Percentiles rank a stretch among this genome's conserved stretches.
phyloP scores from a whole-genome alignment of 1,284 basidiomycete species.

The Exobasidium rhododendri region DNA sequence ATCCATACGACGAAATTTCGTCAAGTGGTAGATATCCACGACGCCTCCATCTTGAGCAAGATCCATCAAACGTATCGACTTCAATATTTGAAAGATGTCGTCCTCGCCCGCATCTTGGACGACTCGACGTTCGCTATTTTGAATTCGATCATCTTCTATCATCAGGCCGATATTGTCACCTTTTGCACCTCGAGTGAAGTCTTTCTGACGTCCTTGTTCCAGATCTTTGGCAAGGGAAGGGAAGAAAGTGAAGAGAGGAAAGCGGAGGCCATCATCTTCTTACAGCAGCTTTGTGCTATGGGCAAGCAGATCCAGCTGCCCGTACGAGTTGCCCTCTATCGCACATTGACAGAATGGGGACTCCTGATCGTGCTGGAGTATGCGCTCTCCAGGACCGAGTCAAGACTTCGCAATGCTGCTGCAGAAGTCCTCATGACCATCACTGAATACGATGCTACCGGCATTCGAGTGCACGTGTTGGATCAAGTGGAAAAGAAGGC shows the following conservation, averaged over 20 bases:
- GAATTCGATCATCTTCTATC: slow-evolving; percentile 96
- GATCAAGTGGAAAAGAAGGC: slow-evolving; percentile 64
- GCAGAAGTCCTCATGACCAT: slow-evolving; percentile 83
- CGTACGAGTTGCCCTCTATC: slow-evolving; percentile 80
- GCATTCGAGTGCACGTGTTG: slow-evolving; percentile 77
- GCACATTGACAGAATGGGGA: slow-evolving; percentile 80
- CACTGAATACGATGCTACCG: slow-evolving; percentile 86
- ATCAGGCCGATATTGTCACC: slow-evolving; percentile 95
- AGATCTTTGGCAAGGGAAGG: slow-evolving; percentile 61
- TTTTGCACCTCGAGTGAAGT: slow-evolving; percentile 75
- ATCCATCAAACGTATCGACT: slow-evolving; percentile 95
- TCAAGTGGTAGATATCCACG: slow-evolving; percentile 49
- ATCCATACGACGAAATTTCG: slow-evolving; percentile 71
- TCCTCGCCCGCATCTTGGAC: slow-evolving; percentile 87
- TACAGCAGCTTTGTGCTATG: slow-evolving; percentile 91
- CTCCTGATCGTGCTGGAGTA: slow-evolving; percentile 87
- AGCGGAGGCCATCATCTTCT: slow-evolving; percentile 61
- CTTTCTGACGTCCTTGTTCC: slow-evolving; percentile 75
- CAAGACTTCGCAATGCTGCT: slow-evolving; percentile 70
- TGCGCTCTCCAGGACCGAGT: slow-evolving; percentile 57
- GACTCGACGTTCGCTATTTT: slow-evolving; percentile 96
- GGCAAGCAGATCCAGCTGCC: slow-evolving; percentile 93
- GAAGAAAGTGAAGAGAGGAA: slow-evolving; percentile 21
- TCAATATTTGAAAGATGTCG: slow-evolving; percentile 95
- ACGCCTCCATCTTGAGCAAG: slow-evolving; percentile 57